These are phyloP conservation scores for Euphorbia celastroides DNA, from an alignment of 441 rosid genomes.

Conservation along the genomic window DNA sequence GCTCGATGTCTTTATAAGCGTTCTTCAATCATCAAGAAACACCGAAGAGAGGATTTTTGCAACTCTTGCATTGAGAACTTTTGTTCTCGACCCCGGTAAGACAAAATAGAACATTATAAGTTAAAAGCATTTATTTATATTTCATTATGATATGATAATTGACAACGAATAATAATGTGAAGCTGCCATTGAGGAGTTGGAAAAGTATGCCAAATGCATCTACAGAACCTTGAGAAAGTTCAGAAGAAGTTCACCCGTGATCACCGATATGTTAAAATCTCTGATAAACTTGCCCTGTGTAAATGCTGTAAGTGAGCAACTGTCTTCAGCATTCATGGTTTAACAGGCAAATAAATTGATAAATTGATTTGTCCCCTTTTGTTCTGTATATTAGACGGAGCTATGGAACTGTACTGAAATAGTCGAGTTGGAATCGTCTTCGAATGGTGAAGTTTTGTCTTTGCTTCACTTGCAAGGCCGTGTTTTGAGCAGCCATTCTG, in stretches of 20 bases:
- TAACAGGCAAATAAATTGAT: not conserved
- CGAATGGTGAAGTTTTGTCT: slow-evolving; percentile 54
- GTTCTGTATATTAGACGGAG: slow-evolving; percentile 36
- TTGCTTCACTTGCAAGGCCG: slow-evolving; percentile 40
- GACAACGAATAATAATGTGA: slow-evolving; percentile 11
- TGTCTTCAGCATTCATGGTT: not conserved
- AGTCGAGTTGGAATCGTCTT: slow-evolving; percentile 34
- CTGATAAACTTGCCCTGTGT: slow-evolving; percentile 51
- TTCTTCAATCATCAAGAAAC: slow-evolving; percentile 60
- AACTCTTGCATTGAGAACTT: slow-evolving; percentile 52
- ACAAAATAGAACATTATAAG: not conserved
- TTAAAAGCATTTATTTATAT: not conserved
- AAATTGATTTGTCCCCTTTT: not conserved
- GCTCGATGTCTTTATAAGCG: slow-evolving; percentile 50
- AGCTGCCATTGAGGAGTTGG: slow-evolving; percentile 52
- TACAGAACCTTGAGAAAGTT: slow-evolving; percentile 47
- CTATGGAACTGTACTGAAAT: slow-evolving; percentile 50
- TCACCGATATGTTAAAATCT: slow-evolving; percentile 52
- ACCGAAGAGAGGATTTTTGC: slow-evolving; percentile 62
- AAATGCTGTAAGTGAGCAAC: slow-evolving; percentile 47
- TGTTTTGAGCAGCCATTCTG: slow-evolving; percentile 58
- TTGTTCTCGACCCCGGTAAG: slow-evolving; percentile 44
- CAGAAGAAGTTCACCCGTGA: slow-evolving; percentile 38
- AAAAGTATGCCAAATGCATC: slow-evolving; percentile 51
- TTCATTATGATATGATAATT: not conserved